Evolutionary conservation across 257 asterid species (phyloP).

Genomic region (Nicotiana tomentosiformis): DNA sequence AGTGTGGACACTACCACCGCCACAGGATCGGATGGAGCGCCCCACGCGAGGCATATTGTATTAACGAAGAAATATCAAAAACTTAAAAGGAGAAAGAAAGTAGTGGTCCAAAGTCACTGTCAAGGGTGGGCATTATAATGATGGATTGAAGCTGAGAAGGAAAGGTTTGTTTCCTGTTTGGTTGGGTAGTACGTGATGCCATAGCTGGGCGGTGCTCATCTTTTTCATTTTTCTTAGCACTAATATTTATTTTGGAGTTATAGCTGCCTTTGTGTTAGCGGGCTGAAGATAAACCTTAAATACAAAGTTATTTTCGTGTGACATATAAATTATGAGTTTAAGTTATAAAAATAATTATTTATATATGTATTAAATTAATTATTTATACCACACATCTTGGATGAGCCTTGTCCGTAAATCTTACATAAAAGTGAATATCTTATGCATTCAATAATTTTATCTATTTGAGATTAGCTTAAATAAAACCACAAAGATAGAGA

Average conservation of each 20-base stretch:
- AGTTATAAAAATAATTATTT: fast-evolving
- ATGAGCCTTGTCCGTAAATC: no score
- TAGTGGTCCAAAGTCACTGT: background rate
- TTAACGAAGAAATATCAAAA: background rate
- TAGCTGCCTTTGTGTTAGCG: no score
- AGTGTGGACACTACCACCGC: conserved; percentile 6
- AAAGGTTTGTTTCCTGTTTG: background rate
- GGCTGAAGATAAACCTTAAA: no score
- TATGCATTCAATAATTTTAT: no score
- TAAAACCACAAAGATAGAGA: background rate
- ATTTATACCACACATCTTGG: no score
- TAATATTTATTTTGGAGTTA: no score
- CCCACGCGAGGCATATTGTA: background rate
- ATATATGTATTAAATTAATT: no score
- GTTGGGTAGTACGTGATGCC: background rate
- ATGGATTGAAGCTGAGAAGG: conserved; percentile 1
- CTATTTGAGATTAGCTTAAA: no score
- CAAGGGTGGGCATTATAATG: conserved; percentile 3
- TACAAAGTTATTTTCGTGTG: no score
- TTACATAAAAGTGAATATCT: no score
- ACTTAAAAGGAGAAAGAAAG: background rate
- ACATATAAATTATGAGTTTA: no score
- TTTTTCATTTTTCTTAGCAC: background rate
- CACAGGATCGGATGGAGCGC: background rate
- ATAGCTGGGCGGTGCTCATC: background rate